Evolutionary conservation across 2,329 filamentous ascomycete species (phyloP), one percentile per base, ranked within the genome.

Genomic region (Clarireedia homoeocarpa): DNA sequence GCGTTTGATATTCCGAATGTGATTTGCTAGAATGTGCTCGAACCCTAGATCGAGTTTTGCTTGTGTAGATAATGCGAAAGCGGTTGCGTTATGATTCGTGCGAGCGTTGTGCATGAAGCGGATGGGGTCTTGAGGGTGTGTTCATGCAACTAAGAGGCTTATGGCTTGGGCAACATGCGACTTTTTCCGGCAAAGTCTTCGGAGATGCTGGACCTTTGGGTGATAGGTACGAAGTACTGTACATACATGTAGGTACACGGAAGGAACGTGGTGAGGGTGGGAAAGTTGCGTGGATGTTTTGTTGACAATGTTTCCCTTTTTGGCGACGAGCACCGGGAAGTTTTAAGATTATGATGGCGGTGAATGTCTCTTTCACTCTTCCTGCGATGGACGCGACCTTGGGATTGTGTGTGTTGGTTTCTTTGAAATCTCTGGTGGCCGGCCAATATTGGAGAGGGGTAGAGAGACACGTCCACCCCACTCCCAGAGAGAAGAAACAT

Each of bases 231-330:
- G 20, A 20, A 20, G 20, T 20, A 20, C 20, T 20, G 20, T 20
- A 20, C 20, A 20, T 20, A 46, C 42, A 46, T 46, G 42, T 46
- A 46, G 42, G 42, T 46, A 46, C 42, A 26, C 42, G 42, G 6
- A 46, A 44, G 40, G 30, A 34, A 34, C 30, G 30, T 34, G 30
- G 30, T 34, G 30, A 27, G n/a, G 55, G n/a, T 46, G 27, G 23
- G 39, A n/a, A 60, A 9, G 34, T 3, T 60, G 55, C 7, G 59
- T 62, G 10, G 57, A 58, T 9, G 53, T 39, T 20, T 42, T 46
- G 20, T 46, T 46, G 42, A 46, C 24, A 46, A 46, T 5, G 17
- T 46, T 46, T 46, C 42, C 42, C 12, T 2, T 46, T 46, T 46
- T 12, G 42, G 20, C 10, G 42, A 12, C 23, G 23, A 23, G 20